Base-by-base conservation (phyloP, 805 yeast genomes). In the Ogataea paradorogensis region DNA sequence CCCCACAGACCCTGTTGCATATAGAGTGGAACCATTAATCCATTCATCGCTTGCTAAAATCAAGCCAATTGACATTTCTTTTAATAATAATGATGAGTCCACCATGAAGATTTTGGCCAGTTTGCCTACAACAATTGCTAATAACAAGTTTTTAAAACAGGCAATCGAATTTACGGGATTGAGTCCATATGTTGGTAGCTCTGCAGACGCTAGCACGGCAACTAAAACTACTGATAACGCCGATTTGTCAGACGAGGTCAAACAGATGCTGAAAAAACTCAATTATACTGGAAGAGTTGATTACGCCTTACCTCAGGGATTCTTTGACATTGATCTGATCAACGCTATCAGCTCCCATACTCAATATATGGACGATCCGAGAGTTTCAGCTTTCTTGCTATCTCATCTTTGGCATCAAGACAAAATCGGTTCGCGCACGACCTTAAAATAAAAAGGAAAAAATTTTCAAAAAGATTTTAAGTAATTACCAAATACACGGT, bases 1-100 rank as follows among this genome's bases (percentile, higher is more conserved):
- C 51, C 86, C 91, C 0, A 82, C 95, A 48, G 99, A 91, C 56
- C 96, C 97, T 0, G 82, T 93, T 28, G 90, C 91, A 0, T 88
- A 90, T 53, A 69, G 98, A 40, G 63, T 90, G 42, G 99, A 91
- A 60, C 99, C 99, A 1, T 64, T 91, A 42, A 73, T 90, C 5
- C 63, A 68, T 44, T 67, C 71, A 15, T 62, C 56, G 44, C 69
- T 81, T 47, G 65, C 78, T 0, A 57, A 66, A 7, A 62, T 71
- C 40, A 69, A 71, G 46, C 85, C 91, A 0, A 77, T 69, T 39
- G 62, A 65, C 13, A 70, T 84, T 11, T 83, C 86, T 1, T 78
- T 73, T 50, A 76, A 77, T 0, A 61, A 51, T 14, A 65, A 67
- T 32, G 74, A 76, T 2, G 64, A 77, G 23, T 47, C 55, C 11